Percentiles rank a stretch among this genome's conserved stretches.
phyloP scores from a whole-genome alignment of 768 basidiomycete genomes.

The Mycena sanguinolenta region DNA sequence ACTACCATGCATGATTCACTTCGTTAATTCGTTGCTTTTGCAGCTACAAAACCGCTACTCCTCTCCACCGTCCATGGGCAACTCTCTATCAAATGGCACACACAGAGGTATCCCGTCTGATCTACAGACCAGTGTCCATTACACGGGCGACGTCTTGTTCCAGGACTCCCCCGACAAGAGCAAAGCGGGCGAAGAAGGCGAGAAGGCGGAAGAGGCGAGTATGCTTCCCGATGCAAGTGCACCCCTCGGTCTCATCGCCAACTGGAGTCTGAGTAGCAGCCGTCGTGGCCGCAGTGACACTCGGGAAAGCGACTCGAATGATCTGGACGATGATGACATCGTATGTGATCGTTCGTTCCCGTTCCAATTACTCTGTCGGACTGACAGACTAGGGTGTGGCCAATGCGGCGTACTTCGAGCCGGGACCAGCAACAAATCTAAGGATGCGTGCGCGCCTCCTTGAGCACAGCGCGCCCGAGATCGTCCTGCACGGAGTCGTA shows the following conservation, averaged over 20 bases:
- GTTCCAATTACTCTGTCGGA: neutral
- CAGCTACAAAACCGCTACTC: constrained; percentile 88
- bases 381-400: constrained; percentile 73
- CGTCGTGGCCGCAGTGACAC: too few relatives aligned
- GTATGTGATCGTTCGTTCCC: constrained; percentile 52
- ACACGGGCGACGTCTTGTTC: constrained; percentile 84
- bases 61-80: constrained; percentile 83
- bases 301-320: constrained; percentile 53
- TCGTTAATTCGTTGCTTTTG: neutral
- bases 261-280: constrained; percentile 73
- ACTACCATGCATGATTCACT: neutral
- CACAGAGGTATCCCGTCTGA: too few relatives aligned
- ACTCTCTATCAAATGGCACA: too few relatives aligned
- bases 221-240: constrained; percentile 78
- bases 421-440: constrained; percentile 82
- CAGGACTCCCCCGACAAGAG: constrained; percentile 72
- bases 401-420: constrained; percentile 84
- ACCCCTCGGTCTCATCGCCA: constrained; percentile 82
- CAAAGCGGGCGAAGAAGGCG: constrained; percentile 39
- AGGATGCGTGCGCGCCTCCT: constrained; percentile 79
- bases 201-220: constrained; percentile 51
- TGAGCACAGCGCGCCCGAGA: constrained; percentile 86
- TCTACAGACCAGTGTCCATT: too few relatives aligned
- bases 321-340: constrained; percentile 74
- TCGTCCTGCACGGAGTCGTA: constrained; percentile 84